A percentile compares a stretch with the other conserved stretches of the same genome.
Conservation (phyloP, 2,329 filamentous ascomycete genomes). For the Sarocladium strictum region DNA sequence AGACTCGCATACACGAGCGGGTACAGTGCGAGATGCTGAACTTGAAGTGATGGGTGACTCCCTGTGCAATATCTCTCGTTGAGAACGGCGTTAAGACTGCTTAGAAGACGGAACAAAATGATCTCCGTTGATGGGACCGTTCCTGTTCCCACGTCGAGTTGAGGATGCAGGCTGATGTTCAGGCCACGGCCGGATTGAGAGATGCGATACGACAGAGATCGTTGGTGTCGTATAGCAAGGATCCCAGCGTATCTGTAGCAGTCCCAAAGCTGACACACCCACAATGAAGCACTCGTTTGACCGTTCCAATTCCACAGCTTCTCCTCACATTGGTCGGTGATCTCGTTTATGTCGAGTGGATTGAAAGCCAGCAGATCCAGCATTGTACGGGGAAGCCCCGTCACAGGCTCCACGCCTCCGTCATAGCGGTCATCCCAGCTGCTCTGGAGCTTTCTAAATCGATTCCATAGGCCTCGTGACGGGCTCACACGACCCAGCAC, state of each 20-base stretch:
- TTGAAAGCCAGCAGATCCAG: neutral
- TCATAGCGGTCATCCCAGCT: neutral
- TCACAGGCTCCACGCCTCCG: neutral
- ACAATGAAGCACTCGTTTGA: neutral
- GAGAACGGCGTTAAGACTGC: neutral
- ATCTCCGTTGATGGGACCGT: neutral
- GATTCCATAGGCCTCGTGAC: neutral
- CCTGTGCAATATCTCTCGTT: neutral
- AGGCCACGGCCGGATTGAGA: neutral
- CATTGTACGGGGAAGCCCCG: neutral
- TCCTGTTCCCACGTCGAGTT: too few relatives aligned
- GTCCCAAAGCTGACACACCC: neutral
- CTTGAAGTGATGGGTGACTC: neutral
- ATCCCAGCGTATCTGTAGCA: conserved; percentile 3
- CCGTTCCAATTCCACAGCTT: neutral
- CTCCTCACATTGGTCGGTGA: neutral
- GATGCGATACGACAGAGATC: neutral
- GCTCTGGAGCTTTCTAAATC: neutral
- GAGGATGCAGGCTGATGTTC: neutral
- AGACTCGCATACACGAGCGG: neutral
- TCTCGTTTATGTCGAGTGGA: neutral
- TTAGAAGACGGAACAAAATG: neutral
- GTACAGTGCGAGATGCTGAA: neutral
- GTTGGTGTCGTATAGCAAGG: conserved; percentile 3
- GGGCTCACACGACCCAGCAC: neutral